Base-by-base conservation (phyloP, 306 rosid species). In the Abrus precatorius region DNA sequence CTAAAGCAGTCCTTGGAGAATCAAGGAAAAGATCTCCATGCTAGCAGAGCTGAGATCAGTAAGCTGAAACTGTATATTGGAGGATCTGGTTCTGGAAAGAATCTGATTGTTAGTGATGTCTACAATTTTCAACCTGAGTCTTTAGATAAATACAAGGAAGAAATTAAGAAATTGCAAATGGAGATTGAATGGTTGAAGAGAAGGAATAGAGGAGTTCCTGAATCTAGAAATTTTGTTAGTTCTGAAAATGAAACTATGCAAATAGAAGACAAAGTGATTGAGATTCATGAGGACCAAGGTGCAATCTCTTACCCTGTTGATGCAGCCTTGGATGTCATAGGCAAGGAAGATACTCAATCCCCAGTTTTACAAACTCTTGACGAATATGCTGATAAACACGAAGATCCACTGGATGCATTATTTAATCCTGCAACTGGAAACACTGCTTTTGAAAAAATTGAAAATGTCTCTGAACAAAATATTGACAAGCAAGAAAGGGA, bases 1-100 rank as follows among this genome's bases (percentile, higher is more conserved):
- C 81, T 92, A 72, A 93, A 91, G 88, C 87, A 90, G 78, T 89
- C 99, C 81, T 67, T 88, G 88, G 94, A 91, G 87, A 87, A 44
- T 83, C 93, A 88, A 79, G 86, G 91, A 78, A 87, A 90, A 87
- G 96, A 89, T 41, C 90, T 95, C 56, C 79, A 85, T 86, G 91
- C 79, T 74, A 87, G 92, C 77, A 91, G 89, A 87, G 85, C 91
- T 70, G 94, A 93, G 87, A 89, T 91, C 82, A 88, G 88, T 70
- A 87, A 91, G 32, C 88, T 95, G 88, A 91, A 91, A 87, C 80
- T 88, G 94, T 88, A 77, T 32, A 87, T 80, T 74, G 87, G 86
- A 80, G 87, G 92, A 29, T 89, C 86, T 62, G 64, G 7, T 60
- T 83, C 85, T 45, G 90, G 89, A 69, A 66, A 43, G 68, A 79